A percentile compares a stretch with the other conserved stretches of the same genome.
phyloP scores from a whole-genome alignment of 106 monocot genomes.

The Dactylorhiza incarnata region DNA sequence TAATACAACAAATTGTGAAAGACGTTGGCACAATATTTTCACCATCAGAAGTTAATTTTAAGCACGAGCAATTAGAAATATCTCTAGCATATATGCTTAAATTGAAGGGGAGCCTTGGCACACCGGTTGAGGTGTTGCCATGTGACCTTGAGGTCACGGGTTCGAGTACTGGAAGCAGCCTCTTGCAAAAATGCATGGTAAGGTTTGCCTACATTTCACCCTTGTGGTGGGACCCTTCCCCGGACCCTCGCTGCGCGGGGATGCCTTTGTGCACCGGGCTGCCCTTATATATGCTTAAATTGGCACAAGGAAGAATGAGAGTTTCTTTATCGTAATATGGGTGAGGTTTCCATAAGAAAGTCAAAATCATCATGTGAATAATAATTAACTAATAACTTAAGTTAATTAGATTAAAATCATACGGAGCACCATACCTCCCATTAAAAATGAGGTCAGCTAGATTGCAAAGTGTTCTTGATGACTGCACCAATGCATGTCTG shows the following conservation, averaged over 20 bases:
- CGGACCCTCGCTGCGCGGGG: no score
- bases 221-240: no score
- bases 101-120: no score
- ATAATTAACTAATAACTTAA: not conserved
- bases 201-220: no score
- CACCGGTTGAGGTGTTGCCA: no score
- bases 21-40: not conserved
- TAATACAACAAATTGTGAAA: not conserved
- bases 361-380: not conserved
- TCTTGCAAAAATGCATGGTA: no score
- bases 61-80: not conserved
- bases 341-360: not conserved
- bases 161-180: no score
- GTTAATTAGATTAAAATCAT: not conserved
- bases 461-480: conserved; percentile 3
- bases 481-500: not conserved
- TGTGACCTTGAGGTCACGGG: no score
- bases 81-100: not conserved
- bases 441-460: conserved; percentile 5
- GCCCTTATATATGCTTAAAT: not conserved
- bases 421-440: not conserved
- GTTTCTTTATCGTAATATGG: not conserved
- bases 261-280: no score
- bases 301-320: not conserved
- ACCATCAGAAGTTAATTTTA: not conserved